These are phyloP conservation scores for Drechslera avenae DNA, from an alignment of 2,329 filamentous ascomycete species.

Conservation along the genomic window DNA sequence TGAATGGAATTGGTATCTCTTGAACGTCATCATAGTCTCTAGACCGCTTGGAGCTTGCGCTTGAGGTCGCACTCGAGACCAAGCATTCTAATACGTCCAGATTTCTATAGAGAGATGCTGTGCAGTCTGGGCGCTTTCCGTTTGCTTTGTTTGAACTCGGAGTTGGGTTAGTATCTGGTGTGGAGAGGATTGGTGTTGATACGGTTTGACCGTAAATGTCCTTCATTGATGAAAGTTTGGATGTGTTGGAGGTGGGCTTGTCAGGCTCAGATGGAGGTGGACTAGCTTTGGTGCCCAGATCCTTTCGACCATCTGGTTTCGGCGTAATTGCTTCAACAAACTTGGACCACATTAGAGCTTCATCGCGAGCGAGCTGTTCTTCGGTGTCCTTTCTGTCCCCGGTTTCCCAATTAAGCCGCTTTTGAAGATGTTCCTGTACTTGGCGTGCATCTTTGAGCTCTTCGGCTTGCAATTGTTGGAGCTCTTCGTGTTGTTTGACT, in stretches of 20 bases:
- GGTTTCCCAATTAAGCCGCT: background rate
- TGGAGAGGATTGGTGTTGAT: too few species aligned
- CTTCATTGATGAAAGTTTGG: too few species aligned
- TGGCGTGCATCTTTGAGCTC: background rate
- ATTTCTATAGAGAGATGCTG: background rate
- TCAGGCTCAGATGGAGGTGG: background rate
- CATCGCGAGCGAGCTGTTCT: background rate
- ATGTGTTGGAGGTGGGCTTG: too few species aligned
- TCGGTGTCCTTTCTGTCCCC: background rate
- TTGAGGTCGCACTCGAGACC: too few species aligned
- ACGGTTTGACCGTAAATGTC: too few species aligned
- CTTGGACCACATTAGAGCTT: background rate
- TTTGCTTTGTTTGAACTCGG: too few species aligned
- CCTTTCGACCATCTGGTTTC: background rate
- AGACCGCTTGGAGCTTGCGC: too few species aligned
- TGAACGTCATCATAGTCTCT: too few species aligned
- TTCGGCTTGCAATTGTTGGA: background rate
- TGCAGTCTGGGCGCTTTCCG: too few species aligned
- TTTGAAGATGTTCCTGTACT: background rate
- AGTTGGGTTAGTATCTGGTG: too few species aligned
- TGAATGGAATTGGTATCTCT: too few species aligned
- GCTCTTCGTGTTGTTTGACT: background rate
- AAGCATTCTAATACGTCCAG: background rate
- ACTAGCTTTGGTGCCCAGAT: background rate
- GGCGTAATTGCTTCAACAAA: background rate